Evolutionary conservation across 441 rosid genomes (phyloP), one percentile per base, ranked within the genome.

Genomic region (Erodium moschatum): DNA sequence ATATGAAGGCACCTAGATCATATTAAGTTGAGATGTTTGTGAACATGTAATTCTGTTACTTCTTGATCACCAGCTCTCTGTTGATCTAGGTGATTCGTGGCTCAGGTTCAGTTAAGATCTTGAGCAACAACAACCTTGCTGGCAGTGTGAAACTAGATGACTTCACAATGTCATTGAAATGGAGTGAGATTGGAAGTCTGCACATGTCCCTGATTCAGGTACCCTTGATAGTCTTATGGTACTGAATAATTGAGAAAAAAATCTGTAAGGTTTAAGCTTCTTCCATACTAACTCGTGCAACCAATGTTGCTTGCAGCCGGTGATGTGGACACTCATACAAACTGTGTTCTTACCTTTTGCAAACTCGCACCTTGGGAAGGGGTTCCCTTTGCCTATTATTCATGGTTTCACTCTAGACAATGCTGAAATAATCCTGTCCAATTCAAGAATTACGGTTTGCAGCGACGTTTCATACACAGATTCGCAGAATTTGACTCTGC

Each of bases 361-460:
- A 66, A 92, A 89, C 68, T 65, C 71, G 11, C 88, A 72, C 29
- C 83, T 88, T n/a, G 72, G 71, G 70, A 83, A 70, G 74, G 92
- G 97, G 58, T 85, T 85, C 71, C 82, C 87, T 0, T 72, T 91
- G 79, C 95, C 92, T 24, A 74, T 84, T 54, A 78, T 87, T 29
- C 74, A 67, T 18, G 85, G 90, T 48, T 85, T 85, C 71, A 38
- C 67, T 1, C 80, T 88, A 24, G 67, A 69, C 70, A 76, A 86
- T 67, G 75, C 89, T 64, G 89, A 88, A 72, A 77, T 86, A 0
- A 75, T 73, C 50, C 84, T 21, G 62, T 68, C 54, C 4, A 62
- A 80, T 71, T 84, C 84, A 2, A 73, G 75, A 63, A 75, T 88
- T 73, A 73, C 75, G 58, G 67, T 89, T 21, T 71, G 87, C 79